Conservation (phyloP, 108 stramenopile species). For the Discostella stelligeroides region DNA sequence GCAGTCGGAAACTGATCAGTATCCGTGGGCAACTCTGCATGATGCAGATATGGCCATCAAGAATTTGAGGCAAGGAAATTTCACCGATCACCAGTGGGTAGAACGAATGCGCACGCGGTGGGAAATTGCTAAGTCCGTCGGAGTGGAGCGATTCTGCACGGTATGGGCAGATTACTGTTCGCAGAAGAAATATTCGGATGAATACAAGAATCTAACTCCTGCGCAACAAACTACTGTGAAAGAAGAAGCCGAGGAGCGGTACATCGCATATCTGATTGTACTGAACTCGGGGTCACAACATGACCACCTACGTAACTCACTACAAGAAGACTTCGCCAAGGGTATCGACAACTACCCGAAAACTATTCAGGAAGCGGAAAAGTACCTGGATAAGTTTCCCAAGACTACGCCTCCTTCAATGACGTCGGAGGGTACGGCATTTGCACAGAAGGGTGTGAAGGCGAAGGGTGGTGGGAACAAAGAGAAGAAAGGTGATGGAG, state of each 20-base stretch:
- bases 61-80: not conserved
- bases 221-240: too few species aligned
- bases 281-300: not conserved
- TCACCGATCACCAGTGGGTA: not conserved
- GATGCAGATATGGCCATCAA: too few species aligned
- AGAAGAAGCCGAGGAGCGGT: not conserved
- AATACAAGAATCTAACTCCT: not conserved
- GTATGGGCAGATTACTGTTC: not conserved
- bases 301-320: not conserved
- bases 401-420: not conserved
- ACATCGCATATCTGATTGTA: not conserved
- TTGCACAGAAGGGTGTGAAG: constrained; percentile 22
- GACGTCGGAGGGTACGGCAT: constrained; percentile 12
- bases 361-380: too few species aligned
- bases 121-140: constrained; percentile 1
- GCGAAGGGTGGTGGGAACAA: not conserved
- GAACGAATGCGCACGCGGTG: not conserved
- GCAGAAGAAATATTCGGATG: not conserved
- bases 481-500: constrained; percentile 3
- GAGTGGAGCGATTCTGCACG: not conserved
- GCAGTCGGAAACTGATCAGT: too few species aligned
- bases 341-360: not conserved
- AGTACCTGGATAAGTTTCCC: too few species aligned
- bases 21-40: too few species aligned
- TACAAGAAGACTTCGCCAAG: not conserved